Conservation (phyloP, 345 rosid species). For the Aquilaria yunnanensis region DNA sequence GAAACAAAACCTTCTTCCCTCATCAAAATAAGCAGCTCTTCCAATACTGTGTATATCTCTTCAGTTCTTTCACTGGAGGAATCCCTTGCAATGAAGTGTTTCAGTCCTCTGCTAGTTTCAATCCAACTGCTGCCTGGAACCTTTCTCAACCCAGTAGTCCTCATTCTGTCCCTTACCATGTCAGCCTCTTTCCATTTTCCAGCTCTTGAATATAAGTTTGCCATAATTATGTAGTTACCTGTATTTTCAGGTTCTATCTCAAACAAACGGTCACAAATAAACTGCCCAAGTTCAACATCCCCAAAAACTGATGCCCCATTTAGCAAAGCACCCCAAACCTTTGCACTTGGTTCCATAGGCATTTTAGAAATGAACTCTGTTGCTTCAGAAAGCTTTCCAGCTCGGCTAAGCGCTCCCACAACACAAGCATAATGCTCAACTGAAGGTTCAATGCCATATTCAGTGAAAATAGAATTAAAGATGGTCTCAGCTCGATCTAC, state of each 20-base stretch:
- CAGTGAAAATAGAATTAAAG: slow-evolving; percentile 44
- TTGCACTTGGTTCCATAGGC: slow-evolving; percentile 65
- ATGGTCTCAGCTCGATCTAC: slow-evolving; percentile 50
- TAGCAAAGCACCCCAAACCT: slow-evolving; percentile 87
- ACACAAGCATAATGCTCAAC: slow-evolving; percentile 83
- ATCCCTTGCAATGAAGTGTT: slow-evolving; percentile 41
- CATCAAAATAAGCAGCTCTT: slow-evolving; percentile 39
- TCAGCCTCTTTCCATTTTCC: slow-evolving; percentile 92
- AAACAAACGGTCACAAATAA: slow-evolving; percentile 51
- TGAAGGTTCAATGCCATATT: slow-evolving; percentile 44
- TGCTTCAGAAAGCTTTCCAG: slow-evolving; percentile 68
- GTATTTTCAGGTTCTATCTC: slow-evolving; percentile 75
- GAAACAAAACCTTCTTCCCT: slow-evolving; percentile 34
- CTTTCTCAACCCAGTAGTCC: slow-evolving; percentile 58
- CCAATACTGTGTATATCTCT: slow-evolving; percentile 34
- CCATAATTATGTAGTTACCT: slow-evolving; percentile 71
- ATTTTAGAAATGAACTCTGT: slow-evolving; percentile 53
- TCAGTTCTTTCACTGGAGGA: slow-evolving; percentile 33
- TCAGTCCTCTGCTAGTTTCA: slow-evolving; percentile 38
- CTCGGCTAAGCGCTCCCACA: slow-evolving; percentile 73
- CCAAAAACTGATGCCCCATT: slow-evolving; percentile 67
- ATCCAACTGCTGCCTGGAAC: slow-evolving; percentile 74
- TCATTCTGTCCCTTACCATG: slow-evolving; percentile 52
- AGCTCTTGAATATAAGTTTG: slow-evolving; percentile 68
- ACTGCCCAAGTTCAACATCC: slow-evolving; percentile 59